Percentiles rank a stretch among this genome's conserved stretches.
These are phyloP conservation scores for Symbiodinium pilosum DNA, from an alignment of 73 alveolate species.

Conservation along the genomic window DNA sequence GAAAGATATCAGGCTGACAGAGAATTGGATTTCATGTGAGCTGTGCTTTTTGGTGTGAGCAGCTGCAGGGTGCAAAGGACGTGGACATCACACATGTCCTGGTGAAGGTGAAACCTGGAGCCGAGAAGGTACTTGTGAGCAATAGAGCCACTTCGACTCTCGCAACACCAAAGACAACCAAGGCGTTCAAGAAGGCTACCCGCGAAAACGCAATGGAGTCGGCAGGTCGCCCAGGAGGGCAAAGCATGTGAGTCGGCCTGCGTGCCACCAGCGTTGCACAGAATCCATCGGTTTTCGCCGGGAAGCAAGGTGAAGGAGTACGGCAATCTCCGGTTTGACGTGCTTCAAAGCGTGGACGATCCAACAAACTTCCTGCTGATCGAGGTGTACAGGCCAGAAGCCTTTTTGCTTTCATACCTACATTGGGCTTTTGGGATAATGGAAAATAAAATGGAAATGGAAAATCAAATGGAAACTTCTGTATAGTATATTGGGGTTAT, in stretches of 20 bases:
- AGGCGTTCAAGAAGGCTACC: constrained; percentile 89
- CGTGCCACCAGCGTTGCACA: too few species aligned
- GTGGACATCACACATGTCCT: constrained; percentile 66
- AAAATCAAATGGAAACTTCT: too few species aligned
- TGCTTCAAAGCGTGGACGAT: constrained; percentile 49
- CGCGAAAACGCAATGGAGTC: constrained; percentile 88
- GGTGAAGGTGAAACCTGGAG: constrained; percentile 71
- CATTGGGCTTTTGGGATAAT: too few species aligned
- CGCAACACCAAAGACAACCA: too few species aligned
- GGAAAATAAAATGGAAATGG: too few species aligned
- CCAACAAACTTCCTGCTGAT: constrained; percentile 71
- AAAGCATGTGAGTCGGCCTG: neutral
- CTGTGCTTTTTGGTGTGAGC: too few species aligned
- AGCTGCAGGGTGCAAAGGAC: constrained; percentile 80
- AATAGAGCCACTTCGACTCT: too few species aligned
- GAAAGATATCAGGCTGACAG: constrained; percentile 43
- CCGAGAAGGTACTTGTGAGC: constrained; percentile 74
- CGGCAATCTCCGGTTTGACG: constrained; percentile 84
- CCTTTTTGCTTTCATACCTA: neutral
- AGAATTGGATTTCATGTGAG: neutral
- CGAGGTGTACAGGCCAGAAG: constrained; percentile 71
- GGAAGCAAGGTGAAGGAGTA: constrained; percentile 94
- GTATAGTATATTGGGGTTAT: too few species aligned
- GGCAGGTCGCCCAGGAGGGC: neutral
- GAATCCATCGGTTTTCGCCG: too few species aligned